These are phyloP conservation scores for Musa itinerans DNA, from an alignment of 176 grass and related monocot genomes.

Conservation along the genomic window DNA sequence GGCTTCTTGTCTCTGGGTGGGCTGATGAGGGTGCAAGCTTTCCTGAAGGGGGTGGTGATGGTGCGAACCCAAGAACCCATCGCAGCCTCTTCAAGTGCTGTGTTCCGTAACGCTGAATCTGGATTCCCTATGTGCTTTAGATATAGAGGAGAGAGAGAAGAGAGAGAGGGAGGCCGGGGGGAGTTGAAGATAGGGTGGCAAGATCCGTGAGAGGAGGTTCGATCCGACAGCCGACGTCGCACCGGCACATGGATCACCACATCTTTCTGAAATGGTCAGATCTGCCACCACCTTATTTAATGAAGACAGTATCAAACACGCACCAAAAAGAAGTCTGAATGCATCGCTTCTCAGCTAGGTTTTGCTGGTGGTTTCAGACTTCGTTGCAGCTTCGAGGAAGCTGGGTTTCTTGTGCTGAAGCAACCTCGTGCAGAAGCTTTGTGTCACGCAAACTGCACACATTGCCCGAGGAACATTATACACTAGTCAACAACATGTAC, in stretches of 20 bases:
- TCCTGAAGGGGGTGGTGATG: conserved; percentile 10
- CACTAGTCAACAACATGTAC: too few species aligned
- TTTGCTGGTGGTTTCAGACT: too few species aligned
- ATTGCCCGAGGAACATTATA: too few species aligned
- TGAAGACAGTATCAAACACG: too few species aligned
- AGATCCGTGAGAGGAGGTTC: background rate
- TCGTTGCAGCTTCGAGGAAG: too few species aligned
- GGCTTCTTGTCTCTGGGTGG: conserved; percentile 4
- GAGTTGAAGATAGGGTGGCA: background rate
- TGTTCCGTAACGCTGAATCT: background rate
- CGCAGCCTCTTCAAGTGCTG: background rate
- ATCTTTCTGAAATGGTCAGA: too few species aligned
- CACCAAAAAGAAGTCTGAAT: too few species aligned
- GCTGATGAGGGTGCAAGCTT: conserved; percentile 9
- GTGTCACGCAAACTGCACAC: too few species aligned
- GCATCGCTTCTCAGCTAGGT: too few species aligned
- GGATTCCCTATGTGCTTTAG: background rate
- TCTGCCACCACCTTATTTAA: too few species aligned
- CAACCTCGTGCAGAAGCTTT: too few species aligned
- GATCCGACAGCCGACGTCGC: background rate
- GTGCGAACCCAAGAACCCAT: conserved; percentile 13
- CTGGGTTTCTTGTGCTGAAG: too few species aligned
- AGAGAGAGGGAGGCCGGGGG: background rate
- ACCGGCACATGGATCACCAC: background rate
- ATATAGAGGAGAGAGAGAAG: background rate